Conservation (phyloP, 352 stramenopile genomes). For the Pythium utonaiense region DNA sequence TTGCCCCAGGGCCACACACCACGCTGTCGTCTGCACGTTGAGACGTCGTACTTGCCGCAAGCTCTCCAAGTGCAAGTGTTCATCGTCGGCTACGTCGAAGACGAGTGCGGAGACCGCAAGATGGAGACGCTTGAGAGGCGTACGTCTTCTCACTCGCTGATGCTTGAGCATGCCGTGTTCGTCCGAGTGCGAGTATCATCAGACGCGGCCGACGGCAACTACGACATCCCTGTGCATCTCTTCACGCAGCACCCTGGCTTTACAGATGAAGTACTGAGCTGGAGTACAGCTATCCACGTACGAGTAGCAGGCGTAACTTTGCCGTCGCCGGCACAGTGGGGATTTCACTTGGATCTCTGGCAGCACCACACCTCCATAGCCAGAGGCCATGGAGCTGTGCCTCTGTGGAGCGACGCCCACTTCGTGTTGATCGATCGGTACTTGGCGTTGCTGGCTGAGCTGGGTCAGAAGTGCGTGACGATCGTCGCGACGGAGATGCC, state of each 20-base stretch:
- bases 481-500: conserved; percentile 76
- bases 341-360: conserved; percentile 77
- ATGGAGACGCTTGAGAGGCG: conserved; percentile 59
- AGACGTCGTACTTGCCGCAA: conserved; percentile 52
- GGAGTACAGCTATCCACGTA: conserved; percentile 50
- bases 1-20: conserved; percentile 49
- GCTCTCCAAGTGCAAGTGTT: conserved; percentile 47
- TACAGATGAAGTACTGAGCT: conserved; percentile 59
- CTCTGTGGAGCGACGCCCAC: conserved; percentile 64
- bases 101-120: conserved; percentile 47
- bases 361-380: conserved; percentile 68
- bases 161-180: conserved; percentile 52
- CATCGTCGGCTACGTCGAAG: conserved; percentile 54
- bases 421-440: conserved; percentile 71
- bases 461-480: conserved; percentile 72
- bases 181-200: conserved; percentile 40
- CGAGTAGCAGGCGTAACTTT: conserved; percentile 52
- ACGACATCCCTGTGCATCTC: conserved; percentile 62
- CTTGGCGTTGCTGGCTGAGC: conserved; percentile 45
- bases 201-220: conserved; percentile 37
- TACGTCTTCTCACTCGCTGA: conserved; percentile 27
- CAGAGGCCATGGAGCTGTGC: conserved; percentile 34
- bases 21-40: conserved; percentile 48
- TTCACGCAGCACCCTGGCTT: conserved; percentile 69
- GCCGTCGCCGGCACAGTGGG: conserved; percentile 40